Evolutionary conservation across 306 rosid species (phyloP).

Genomic region (Prunus mongolica): DNA sequence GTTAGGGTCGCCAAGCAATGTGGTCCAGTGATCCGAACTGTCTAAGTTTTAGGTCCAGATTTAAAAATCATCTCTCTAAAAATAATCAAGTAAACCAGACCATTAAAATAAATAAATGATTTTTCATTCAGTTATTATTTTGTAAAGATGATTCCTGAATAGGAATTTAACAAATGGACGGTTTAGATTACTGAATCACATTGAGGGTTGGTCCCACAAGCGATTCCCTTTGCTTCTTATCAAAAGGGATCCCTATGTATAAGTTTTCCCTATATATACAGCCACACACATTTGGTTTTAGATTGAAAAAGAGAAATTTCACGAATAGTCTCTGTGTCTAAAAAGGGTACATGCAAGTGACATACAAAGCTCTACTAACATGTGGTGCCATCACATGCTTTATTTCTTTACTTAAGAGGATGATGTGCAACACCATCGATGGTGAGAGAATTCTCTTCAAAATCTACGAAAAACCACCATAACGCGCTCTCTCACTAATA

Average conservation of each 20-base stretch:
- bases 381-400: background rate
- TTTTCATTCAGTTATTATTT: background rate
- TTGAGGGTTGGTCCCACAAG: background rate
- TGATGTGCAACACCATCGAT: background rate
- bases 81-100: background rate
- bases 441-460: background rate
- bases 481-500: conserved; percentile 8
- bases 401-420: background rate
- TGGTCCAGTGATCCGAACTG: background rate
- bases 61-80: background rate
- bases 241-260: background rate
- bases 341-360: background rate
- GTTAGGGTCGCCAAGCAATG: background rate
- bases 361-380: background rate
- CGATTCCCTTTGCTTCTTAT: background rate
- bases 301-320: background rate
- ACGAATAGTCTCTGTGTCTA: background rate
- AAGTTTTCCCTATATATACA: background rate
- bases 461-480: background rate
- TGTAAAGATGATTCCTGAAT: background rate
- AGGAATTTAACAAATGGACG: background rate
- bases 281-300: background rate
- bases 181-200: background rate
- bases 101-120: background rate
- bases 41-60: background rate